Percentiles rank a stretch among this genome's conserved stretches.
Evolutionary conservation across 495 filamentous ascomycete genomes (phyloP).

Genomic region (Coniosporium apollinis): DNA sequence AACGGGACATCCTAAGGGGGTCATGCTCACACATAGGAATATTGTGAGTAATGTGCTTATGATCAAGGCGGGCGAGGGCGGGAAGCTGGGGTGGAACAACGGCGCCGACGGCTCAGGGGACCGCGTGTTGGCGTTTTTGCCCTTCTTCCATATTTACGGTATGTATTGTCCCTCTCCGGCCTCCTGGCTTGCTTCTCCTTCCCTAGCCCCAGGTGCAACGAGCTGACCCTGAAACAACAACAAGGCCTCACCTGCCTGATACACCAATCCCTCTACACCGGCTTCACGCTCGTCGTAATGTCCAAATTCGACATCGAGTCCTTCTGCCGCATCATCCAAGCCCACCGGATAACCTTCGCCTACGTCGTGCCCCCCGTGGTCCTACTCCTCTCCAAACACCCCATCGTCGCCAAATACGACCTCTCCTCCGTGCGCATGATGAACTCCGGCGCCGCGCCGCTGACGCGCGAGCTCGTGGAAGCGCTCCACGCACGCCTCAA

Average conservation of each 20-base stretch:
- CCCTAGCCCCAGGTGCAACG: slow-evolving; percentile 48
- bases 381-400: slow-evolving; percentile 63
- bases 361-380: slow-evolving; percentile 81
- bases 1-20: slow-evolving; percentile 81
- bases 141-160: slow-evolving; percentile 91
- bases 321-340: slow-evolving; percentile 61
- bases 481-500: slow-evolving; percentile 57
- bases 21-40: slow-evolving; percentile 75
- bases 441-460: slow-evolving; percentile 77
- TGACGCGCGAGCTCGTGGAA: slow-evolving; percentile 69
- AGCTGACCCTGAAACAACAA: slow-evolving; percentile 43
- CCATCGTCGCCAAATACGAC: slow-evolving; percentile 60
- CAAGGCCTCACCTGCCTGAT: slow-evolving; percentile 37
- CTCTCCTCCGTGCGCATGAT: slow-evolving; percentile 64
- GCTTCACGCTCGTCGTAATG: slow-evolving; percentile 60
- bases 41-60: slow-evolving; percentile 55
- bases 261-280: slow-evolving; percentile 46
- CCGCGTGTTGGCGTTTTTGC: slow-evolving; percentile 58
- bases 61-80: slow-evolving; percentile 39
- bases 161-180: slow-evolving; percentile 29
- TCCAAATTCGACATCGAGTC: slow-evolving; percentile 66
- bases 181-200: slow-evolving; percentile 47
- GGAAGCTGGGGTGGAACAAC: slow-evolving; percentile 40
- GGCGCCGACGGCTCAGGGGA: slow-evolving; percentile 49
- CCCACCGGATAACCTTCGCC: slow-evolving; percentile 54